Conservation (phyloP, 768 basidiomycete species). For the Pholiota microspora region DNA sequence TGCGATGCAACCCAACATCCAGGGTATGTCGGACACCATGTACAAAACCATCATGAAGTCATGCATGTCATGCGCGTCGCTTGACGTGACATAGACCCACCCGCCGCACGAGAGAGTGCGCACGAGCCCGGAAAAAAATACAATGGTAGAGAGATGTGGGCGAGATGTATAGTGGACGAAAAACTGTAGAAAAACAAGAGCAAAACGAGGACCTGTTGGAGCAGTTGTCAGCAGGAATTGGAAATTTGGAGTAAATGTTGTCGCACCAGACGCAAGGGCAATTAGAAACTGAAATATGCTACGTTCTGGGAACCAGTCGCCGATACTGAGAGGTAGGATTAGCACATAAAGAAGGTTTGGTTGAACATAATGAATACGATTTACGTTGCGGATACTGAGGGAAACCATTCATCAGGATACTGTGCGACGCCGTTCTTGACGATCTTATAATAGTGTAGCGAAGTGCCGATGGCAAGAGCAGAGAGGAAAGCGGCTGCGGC, state of each 20-base stretch:
- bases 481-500: constrained; percentile 61
- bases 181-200: constrained; percentile 62
- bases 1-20: constrained; percentile 76
- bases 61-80: constrained; percentile 80
- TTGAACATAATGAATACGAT: no score
- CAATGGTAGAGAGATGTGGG: constrained; percentile 44
- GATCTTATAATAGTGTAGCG: constrained; percentile 78
- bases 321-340: constrained; percentile 52
- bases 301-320: constrained; percentile 88
- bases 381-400: constrained; percentile 84
- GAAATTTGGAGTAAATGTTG: not conserved
- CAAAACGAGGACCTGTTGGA: constrained; percentile 66
- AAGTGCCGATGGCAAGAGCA: constrained; percentile 63
- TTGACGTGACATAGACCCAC: constrained; percentile 90
- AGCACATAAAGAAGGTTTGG: no score
- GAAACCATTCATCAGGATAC: constrained; percentile 89
- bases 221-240: not conserved
- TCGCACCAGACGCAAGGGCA: constrained; percentile 72
- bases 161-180: constrained; percentile 45
- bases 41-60: constrained; percentile 89
- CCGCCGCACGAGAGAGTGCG: constrained; percentile 84
- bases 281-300: constrained; percentile 87
- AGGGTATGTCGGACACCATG: constrained; percentile 80
- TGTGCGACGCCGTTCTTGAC: constrained; percentile 83
- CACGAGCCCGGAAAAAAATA: constrained; percentile 62